These are phyloP conservation scores for Penicillium sp. DNA, from an alignment of 2,329 filamentous ascomycete species.

Conservation along the genomic window DNA sequence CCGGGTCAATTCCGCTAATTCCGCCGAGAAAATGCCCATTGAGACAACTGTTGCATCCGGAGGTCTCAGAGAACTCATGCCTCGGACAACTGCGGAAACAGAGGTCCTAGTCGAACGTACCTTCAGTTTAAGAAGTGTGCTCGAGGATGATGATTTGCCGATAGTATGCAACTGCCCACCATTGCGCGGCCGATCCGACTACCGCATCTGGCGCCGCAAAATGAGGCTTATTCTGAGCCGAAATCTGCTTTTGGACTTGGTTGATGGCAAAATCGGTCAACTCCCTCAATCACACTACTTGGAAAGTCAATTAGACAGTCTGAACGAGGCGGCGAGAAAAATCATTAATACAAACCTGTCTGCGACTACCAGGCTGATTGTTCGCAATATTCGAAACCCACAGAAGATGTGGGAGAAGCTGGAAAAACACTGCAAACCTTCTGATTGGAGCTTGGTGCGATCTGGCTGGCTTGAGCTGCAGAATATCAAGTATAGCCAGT, in stretches of 20 bases:
- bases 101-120: background rate
- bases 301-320: background rate
- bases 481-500: slow-evolving; percentile 2
- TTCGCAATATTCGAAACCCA: background rate
- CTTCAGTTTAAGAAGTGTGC: background rate
- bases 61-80: background rate
- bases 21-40: background rate
- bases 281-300: background rate
- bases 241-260: background rate
- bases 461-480: slow-evolving; percentile 3
- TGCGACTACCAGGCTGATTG: background rate
- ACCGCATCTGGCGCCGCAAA: background rate
- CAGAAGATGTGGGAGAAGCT: slow-evolving; percentile 5
- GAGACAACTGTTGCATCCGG: background rate
- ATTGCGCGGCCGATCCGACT: slow-evolving; percentile 2
- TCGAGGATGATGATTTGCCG: background rate
- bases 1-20: background rate
- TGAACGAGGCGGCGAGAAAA: background rate
- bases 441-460: slow-evolving; percentile 1
- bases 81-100: background rate
- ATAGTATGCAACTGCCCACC: slow-evolving; percentile 1
- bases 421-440: slow-evolving; percentile 4
- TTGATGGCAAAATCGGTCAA: background rate
- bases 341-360: slow-evolving; percentile 1
- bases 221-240: background rate